Conservation (phyloP, 257 asterid species). For the Solanum sejunctum region DNA sequence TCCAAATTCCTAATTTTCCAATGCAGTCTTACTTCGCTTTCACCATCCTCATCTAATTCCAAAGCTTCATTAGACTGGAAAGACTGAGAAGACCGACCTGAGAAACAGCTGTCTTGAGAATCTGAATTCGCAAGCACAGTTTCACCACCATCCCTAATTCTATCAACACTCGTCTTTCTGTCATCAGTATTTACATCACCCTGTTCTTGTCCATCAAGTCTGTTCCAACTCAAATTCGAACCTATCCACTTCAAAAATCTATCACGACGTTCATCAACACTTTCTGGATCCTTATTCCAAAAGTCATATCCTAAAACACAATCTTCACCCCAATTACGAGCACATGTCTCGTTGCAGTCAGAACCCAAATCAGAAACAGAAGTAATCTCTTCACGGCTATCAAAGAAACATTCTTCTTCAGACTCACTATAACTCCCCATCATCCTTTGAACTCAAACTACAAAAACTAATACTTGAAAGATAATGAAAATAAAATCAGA, state of each 20-base stretch:
- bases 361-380: slow-evolving; percentile 37
- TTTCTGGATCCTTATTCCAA: slow-evolving; percentile 52
- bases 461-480: slow-evolving; percentile 15
- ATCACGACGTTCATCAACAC: slow-evolving; percentile 55
- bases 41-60: slow-evolving; percentile 18
- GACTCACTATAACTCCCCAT: slow-evolving; percentile 30
- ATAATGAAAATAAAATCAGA: slow-evolving; percentile 1
- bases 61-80: slow-evolving; percentile 12
- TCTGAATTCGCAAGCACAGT: slow-evolving; percentile 37
- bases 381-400: slow-evolving; percentile 39
- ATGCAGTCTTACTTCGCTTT: slow-evolving; percentile 11
- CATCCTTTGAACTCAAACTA: slow-evolving; percentile 14
- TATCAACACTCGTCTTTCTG: slow-evolving; percentile 4
- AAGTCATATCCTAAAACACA: slow-evolving; percentile 48
- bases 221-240: slow-evolving; percentile 24
- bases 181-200: slow-evolving; percentile 11
- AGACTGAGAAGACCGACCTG: slow-evolving; percentile 31
- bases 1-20: slow-evolving; percentile 39
- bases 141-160: slow-evolving; percentile 28
- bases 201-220: slow-evolving; percentile 11
- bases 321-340: slow-evolving; percentile 22
- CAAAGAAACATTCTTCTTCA: slow-evolving; percentile 50
- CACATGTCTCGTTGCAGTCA: slow-evolving; percentile 29
- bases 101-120: slow-evolving; percentile 21
- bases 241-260: slow-evolving; percentile 64